These are phyloP conservation scores for Pestalotiopsis sp. DNA, from an alignment of 2,329 filamentous ascomycete species.

Conservation along the genomic window DNA sequence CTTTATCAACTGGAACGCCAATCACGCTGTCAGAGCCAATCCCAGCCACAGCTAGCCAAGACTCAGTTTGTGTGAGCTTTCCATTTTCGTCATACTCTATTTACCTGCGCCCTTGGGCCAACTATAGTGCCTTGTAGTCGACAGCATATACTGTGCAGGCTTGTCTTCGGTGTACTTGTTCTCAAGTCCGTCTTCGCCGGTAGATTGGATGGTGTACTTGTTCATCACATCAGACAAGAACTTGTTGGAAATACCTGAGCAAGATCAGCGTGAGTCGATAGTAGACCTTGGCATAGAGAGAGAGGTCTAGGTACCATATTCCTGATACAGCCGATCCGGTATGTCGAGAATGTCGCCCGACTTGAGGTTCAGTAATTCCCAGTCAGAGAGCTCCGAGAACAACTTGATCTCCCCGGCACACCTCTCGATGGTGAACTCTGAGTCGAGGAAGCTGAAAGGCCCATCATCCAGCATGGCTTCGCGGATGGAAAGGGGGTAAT, in stretches of 20 bases:
- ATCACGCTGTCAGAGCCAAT: conserved; percentile 43
- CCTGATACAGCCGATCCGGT: conserved; percentile 22
- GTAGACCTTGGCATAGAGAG: neutral
- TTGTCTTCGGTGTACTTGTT: conserved; percentile 30
- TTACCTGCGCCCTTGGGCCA: conserved; percentile 49
- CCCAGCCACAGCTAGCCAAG: conserved; percentile 38
- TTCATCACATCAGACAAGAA: conserved; percentile 33
- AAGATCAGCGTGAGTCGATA: conserved; percentile 28
- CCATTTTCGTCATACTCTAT: conserved; percentile 11
- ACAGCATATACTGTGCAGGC: conserved; percentile 36
- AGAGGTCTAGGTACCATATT: neutral
- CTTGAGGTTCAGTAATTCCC: conserved; percentile 47
- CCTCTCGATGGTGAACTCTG: conserved; percentile 29
- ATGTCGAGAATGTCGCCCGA: conserved; percentile 39
- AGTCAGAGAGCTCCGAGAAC: conserved; percentile 36
- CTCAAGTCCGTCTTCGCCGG: conserved; percentile 38
- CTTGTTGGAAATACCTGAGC: conserved; percentile 34
- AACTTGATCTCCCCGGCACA: conserved; percentile 31
- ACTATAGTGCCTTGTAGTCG: conserved; percentile 46
- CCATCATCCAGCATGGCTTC: conserved; percentile 28
- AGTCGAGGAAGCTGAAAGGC: conserved; percentile 28
- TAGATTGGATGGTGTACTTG: conserved; percentile 38
- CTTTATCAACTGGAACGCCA: conserved; percentile 39
- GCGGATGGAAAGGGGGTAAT: conserved; percentile 41
- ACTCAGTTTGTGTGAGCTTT: neutral